Conservation (phyloP, 192 early-diverging fungal species). For the Spinellus fusiger region DNA sequence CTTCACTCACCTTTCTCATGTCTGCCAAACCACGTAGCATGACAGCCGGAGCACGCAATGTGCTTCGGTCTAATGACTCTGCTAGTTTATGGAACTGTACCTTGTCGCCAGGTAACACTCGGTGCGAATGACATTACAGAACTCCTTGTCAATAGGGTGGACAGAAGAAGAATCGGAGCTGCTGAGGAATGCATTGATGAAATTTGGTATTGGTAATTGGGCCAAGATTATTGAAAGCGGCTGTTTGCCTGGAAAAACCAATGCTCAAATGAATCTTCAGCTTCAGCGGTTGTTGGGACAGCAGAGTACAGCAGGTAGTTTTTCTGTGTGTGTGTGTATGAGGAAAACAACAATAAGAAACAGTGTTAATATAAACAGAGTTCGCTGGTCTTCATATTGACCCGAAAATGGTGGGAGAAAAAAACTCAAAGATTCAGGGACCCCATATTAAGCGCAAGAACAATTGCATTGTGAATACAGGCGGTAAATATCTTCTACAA, state of each 20-base stretch:
- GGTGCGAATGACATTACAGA: not conserved
- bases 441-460: constrained; percentile 86
- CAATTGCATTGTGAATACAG: constrained; percentile 91
- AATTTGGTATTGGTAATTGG: constrained; percentile 94
- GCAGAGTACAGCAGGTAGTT: constrained; percentile 83
- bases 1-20: not conserved
- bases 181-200: constrained; percentile 77
- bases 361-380: constrained; percentile 40
- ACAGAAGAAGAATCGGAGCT: constrained; percentile 77
- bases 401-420: constrained; percentile 74
- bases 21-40: constrained; percentile 74
- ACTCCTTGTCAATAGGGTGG: constrained; percentile 57
- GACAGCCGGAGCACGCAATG: constrained; percentile 82
- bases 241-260: constrained; percentile 92
- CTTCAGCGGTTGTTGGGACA: constrained; percentile 92
- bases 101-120: constrained; percentile 63
- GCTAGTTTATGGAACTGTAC: constrained; percentile 95
- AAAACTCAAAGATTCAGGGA: constrained; percentile 80
- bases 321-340: not conserved
- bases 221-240: constrained; percentile 88
- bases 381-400: constrained; percentile 92
- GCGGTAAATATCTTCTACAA: constrained; percentile 51
- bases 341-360: not conserved
- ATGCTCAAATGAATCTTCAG: constrained; percentile 95
- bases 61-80: constrained; percentile 89